These are phyloP conservation scores for Diospyros lotus DNA, from an alignment of 148 eudicot species.

Conservation along the genomic window DNA sequence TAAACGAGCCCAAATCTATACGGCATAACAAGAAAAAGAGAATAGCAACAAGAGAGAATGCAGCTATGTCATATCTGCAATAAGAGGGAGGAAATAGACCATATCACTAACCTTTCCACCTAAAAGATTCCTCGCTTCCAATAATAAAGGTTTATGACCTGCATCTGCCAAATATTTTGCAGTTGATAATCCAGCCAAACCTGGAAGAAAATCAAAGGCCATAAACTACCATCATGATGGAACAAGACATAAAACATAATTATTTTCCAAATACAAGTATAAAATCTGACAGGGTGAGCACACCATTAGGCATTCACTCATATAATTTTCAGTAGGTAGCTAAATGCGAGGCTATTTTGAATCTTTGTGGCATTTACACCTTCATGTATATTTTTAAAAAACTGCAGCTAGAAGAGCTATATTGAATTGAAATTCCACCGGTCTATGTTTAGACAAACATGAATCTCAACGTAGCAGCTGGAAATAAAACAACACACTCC, in stretches of 20 bases:
- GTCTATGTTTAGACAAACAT: neutral
- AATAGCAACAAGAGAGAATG: constrained; percentile 5
- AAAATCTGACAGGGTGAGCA: neutral
- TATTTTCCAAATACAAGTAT: neutral
- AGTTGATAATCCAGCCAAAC: constrained; percentile 96
- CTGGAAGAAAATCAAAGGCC: constrained; percentile 32
- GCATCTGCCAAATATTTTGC: constrained; percentile 98
- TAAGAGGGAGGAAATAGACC: constrained; percentile 7
- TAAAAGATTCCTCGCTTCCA: constrained; percentile 91
- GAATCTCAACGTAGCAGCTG: neutral
- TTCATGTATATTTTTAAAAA: neutral
- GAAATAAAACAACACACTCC: neutral
- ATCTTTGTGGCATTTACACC: neutral
- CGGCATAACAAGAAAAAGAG: neutral
- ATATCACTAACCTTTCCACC: constrained; percentile 81
- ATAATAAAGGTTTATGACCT: constrained; percentile 86
- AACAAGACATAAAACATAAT: neutral
- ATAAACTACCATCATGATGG: neutral
- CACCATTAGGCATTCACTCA: neutral
- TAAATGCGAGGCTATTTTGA: neutral
- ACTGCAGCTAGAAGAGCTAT: neutral
- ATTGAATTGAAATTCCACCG: neutral
- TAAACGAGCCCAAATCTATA: neutral
- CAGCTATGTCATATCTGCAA: neutral
- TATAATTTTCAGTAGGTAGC: neutral